Percentiles rank a stretch among this genome's conserved stretches.
These are phyloP conservation scores for Corynascus novoguineensis DNA, from an alignment of 495 filamentous ascomycete genomes.

Conservation along the genomic window DNA sequence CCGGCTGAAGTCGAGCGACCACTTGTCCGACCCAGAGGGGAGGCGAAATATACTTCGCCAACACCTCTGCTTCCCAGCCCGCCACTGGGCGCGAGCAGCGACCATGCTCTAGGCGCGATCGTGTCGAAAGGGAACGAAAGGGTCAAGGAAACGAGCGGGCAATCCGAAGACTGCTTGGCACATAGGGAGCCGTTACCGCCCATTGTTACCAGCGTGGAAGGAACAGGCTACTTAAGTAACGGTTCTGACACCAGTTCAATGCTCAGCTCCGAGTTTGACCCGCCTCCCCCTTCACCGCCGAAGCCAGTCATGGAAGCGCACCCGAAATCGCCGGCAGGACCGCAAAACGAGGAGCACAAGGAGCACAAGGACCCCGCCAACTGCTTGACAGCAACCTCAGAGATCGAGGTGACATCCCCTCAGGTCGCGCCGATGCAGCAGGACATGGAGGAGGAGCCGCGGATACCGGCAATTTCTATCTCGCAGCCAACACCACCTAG, in stretches of 20 bases:
- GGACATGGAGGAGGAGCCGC: conserved; percentile 8
- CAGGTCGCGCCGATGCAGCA: conserved; percentile 10
- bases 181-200: conserved; percentile 58
- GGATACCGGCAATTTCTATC: conserved; percentile 36
- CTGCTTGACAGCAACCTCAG: neutral
- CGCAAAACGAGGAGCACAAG: neutral
- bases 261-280: conserved; percentile 18
- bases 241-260: conserved; percentile 22
- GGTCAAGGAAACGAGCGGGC: conserved; percentile 32
- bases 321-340: neutral
- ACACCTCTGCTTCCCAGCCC: conserved; percentile 14
- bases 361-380: neutral
- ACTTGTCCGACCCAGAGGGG: conserved; percentile 44
- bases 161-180: conserved; percentile 42
- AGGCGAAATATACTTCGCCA: conserved; percentile 25
- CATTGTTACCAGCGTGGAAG: conserved; percentile 60
- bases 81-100: conserved; percentile 49
- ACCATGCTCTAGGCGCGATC: conserved; percentile 58
- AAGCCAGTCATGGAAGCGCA: neutral
- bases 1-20: conserved; percentile 39
- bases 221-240: conserved; percentile 51
- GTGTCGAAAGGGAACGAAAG: conserved; percentile 43
- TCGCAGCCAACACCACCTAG: conserved; percentile 32
- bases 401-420: neutral
- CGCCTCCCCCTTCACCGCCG: conserved; percentile 9